Evolutionary conservation across 1,139 yeast genomes (phyloP), one percentile per base, ranked within the genome.

Genomic region (Meyerozyma elateridarum): DNA sequence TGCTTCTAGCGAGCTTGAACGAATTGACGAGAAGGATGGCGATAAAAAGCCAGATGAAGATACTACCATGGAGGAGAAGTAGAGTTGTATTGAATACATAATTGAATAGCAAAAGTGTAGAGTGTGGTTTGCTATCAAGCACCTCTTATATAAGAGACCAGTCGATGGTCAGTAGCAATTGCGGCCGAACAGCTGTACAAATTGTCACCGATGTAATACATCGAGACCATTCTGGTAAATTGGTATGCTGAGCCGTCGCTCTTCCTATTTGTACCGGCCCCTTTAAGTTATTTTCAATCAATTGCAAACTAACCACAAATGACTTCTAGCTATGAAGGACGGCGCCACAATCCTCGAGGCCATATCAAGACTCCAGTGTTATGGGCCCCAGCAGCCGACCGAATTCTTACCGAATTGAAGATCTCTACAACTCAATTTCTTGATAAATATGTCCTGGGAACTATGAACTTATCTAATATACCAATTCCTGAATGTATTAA

Each of bases 401-500:
- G 27, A 4, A 24, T 24, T 4, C 18, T 24, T 2, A 24, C 18
- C 11, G 27, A 24, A 8, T 18, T 24, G 9, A n/a, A 18, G 13
- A 15, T 31, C 17, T 18, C 20, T 15, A 14, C 15, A 11, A 11
- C 18, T 15, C 21, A 14, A 11, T 11, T 18, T 19, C 7, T 5
- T 15, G 36, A 46, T 53, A 48, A 48, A 51, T 47, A 20, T 3
- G 22, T 25, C 5, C 27, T 65, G 58, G 81, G 83, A 2, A 68
- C 65, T 42, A 61, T 70, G 70, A 77, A 79, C 40, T 52, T 81
- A 12, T 75, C 84, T 1, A 58, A 58, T 8, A 69, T 79, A 1
- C 67, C 71, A 1, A 61, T 76, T 34, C 91, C 89, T 0, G 53
- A 67, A 1, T 73, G 80, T 41, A 63, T 74, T 38, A 51, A 58